Base-by-base conservation (phyloP, 2,329 filamentous ascomycete genomes). In the Microdochium trichocladiopsis region DNA sequence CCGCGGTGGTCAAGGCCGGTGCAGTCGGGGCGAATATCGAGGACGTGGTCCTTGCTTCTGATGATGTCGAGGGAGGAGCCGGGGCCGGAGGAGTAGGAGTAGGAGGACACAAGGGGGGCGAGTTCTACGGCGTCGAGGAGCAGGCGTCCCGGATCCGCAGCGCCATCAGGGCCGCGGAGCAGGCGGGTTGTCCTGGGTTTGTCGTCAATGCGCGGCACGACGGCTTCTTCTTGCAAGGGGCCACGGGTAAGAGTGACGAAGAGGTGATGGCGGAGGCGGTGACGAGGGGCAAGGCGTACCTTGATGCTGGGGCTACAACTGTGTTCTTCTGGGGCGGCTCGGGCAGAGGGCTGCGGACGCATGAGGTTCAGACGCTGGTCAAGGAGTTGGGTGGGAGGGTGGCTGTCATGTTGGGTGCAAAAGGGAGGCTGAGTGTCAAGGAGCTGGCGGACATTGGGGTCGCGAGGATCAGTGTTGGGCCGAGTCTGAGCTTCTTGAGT, bases 21-120 rank as follows among this genome's bases (percentile, higher is more conserved):
- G 80, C 71, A 0, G 76, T 78, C 1, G 81, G 82, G 0, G 76
- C 74, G 48, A 86, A 86, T 58, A 70, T 86, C 2, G 82, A 85
- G 54, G 82, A 86, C 52, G 70, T 64, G 48, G 61, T 67, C 24
- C 67, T 66, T 2, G 61, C 63, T 57, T 41, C 6, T 41, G 36
- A 12, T 16, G 36, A 18, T 6, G 36, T 16, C 36, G n/a, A n/a
- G n/a, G n/a, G n/a, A n/a, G n/a, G n/a, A n/a, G n/a, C n/a, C n/a
- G n/a, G n/a, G n/a, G n/a, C n/a, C n/a, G n/a, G n/a, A n/a, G n/a
- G n/a, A n/a, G n/a, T n/a, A n/a, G n/a, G n/a, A n/a, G n/a, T n/a
- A n/a, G n/a, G n/a, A n/a, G 36, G 36, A 18, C 36, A 16, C 58
- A 12, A 66, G 16, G 53, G 53, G 2, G 61, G 61, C 58, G 56